Conservation (phyloP, 371 early-diverging fungal genomes). For the Mortierella sp. region DNA sequence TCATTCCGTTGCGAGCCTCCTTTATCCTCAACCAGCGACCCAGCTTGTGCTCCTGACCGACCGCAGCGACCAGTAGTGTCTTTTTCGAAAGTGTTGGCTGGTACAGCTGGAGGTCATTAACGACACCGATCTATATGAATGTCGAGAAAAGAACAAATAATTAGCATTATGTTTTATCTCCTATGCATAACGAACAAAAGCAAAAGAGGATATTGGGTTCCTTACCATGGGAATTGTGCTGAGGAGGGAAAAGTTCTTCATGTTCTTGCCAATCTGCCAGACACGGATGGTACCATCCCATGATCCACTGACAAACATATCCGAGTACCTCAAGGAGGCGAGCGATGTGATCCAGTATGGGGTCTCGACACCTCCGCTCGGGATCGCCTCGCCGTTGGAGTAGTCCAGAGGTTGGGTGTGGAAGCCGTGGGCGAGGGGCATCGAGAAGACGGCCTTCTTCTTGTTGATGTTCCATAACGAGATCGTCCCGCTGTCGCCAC, state of each 20-base stretch:
- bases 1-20: slow-evolving; percentile 77
- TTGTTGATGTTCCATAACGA: slow-evolving; percentile 91
- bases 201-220: too few species aligned
- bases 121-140: slow-evolving; percentile 56
- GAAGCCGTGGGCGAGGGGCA: slow-evolving; percentile 84
- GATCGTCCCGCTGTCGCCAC: slow-evolving; percentile 90
- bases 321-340: slow-evolving; percentile 85
- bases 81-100: slow-evolving; percentile 63
- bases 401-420: slow-evolving; percentile 57
- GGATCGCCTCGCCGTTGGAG: slow-evolving; percentile 48
- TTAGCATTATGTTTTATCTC: not conserved
- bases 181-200: not conserved
- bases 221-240: slow-evolving; percentile 68
- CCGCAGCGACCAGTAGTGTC: slow-evolving; percentile 77
- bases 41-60: slow-evolving; percentile 89
- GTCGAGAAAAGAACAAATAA: not conserved
- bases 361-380: slow-evolving; percentile 61
- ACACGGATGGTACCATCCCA: slow-evolving; percentile 90
- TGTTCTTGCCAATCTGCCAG: slow-evolving; percentile 85
- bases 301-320: slow-evolving; percentile 93
- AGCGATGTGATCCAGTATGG: slow-evolving; percentile 91
- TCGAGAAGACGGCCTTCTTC: slow-evolving; percentile 91
- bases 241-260: slow-evolving; percentile 75
- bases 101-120: slow-evolving; percentile 68
- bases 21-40: slow-evolving; percentile 93